Conservation (phyloP, 495 filamentous ascomycete genomes). For the Xanthoparmelia taractica region DNA sequence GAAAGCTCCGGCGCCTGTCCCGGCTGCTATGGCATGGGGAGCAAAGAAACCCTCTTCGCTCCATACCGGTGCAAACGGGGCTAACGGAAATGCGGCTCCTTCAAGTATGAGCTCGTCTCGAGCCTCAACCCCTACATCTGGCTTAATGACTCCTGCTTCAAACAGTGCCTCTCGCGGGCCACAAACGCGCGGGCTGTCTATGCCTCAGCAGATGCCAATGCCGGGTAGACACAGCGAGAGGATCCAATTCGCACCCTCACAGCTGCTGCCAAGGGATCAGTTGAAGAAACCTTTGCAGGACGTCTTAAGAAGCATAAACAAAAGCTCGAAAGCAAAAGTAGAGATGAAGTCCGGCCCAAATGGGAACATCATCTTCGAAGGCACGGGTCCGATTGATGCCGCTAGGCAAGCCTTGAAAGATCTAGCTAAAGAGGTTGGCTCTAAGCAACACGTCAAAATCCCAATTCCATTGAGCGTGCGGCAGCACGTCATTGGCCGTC, state of each 20-base stretch:
- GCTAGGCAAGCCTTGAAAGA: constrained; percentile 79
- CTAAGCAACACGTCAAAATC: constrained; percentile 70
- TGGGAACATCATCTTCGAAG: constrained; percentile 67
- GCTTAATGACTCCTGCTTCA: constrained; percentile 49
- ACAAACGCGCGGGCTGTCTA: constrained; percentile 26
- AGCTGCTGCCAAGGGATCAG: constrained; percentile 64
- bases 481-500: constrained; percentile 82
- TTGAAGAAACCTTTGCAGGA: constrained; percentile 76
- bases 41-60: constrained; percentile 47
- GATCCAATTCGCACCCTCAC: constrained; percentile 59
- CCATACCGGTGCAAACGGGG: constrained; percentile 55
- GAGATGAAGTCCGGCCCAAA: constrained; percentile 60
- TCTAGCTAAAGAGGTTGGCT: constrained; percentile 72
- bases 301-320: constrained; percentile 79
- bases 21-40: constrained; percentile 60
- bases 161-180: constrained; percentile 30
- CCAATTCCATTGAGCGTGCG: constrained; percentile 75
- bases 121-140: constrained; percentile 52
- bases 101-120: constrained; percentile 39
- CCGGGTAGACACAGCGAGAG: constrained; percentile 73
- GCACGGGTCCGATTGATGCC: constrained; percentile 66
- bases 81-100: constrained; percentile 37
- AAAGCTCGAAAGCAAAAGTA: constrained; percentile 75
- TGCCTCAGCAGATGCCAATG: constrained; percentile 56
- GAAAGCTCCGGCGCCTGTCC: constrained; percentile 51